Evolutionary conservation across 2,329 filamentous ascomycete species (phyloP), one percentile per base, ranked within the genome.

Genomic region (Ophiocordyceps australis): DNA sequence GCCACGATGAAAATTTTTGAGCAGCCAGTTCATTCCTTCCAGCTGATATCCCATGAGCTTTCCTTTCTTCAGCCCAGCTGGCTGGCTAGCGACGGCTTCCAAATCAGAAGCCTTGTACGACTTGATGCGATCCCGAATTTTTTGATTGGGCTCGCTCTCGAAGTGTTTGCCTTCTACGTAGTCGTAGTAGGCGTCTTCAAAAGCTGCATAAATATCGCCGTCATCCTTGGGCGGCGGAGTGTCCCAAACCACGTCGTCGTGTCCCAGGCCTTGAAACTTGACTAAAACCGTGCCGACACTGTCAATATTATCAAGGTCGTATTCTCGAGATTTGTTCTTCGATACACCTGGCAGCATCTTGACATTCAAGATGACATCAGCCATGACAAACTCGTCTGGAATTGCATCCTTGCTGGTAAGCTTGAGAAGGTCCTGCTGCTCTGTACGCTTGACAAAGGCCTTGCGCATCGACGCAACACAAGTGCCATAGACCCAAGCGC

Each of bases 221-320:
- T 65, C 66, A 30, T 79, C 67, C 17, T 67, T 59, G 3, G 58
- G 51, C 1, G 86, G 86, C 0, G 83, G 81, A 3, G 65, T 61
- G 38, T 93, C 85, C 86, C 86, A 94, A 0, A 92, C 83, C 1
- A 72, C 68, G 31, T 94, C 83, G 34, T 93, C 82, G 41, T 98
- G 95, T 5, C 74, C 65, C 7, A 98, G 64, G 9, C 89, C 89
- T 47, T 91, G 82, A 48, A 85, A 95, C 46, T 98, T 98, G 52
- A 92, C 78, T 25, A 75, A 65, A 0, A 82, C 74, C 38, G 72
- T 65, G 25, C 70, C 62, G 14, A 98, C 70, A 36, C 82, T 66
- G 18, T 66, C 62, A 21, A 86, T 72, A 5, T 77, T 70, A 20
- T 64, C 64, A 32, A 82, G 58, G 39, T 89, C 81, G 11, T 75